phyloP scores from a whole-genome alignment of 257 asterid species.

The Lavandula angustifolia region DNA sequence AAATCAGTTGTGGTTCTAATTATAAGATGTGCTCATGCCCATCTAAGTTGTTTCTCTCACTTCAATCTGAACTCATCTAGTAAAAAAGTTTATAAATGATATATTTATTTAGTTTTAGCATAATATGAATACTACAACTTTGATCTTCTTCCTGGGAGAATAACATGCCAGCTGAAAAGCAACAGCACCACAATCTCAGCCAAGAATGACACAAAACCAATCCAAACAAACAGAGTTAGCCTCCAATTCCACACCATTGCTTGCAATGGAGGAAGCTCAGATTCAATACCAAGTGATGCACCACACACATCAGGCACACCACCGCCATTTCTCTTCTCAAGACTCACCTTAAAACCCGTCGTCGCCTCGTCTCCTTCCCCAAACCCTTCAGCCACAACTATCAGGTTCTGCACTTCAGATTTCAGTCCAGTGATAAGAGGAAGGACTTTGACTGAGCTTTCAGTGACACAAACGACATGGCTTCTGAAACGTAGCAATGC shows the following conservation, averaged over 20 bases:
- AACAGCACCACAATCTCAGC: background rate
- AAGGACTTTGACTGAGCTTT: background rate
- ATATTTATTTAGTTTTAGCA: too few relatives aligned
- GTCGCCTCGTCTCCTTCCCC: background rate
- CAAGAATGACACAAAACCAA: background rate
- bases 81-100: background rate
- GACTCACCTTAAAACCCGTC: background rate
- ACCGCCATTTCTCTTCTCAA: conserved; percentile 7
- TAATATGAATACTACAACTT: background rate
- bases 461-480: background rate
- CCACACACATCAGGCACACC: conserved; percentile 5
- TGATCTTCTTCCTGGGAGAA: background rate
- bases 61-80: background rate
- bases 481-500: conserved; percentile 15
- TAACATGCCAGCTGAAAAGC: background rate
- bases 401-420: background rate
- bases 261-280: background rate
- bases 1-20: background rate
- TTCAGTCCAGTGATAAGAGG: background rate
- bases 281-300: background rate
- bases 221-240: conserved; percentile 3
- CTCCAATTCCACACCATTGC: conserved; percentile 12
- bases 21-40: background rate
- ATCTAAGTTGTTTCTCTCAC: background rate
- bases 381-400: background rate